phyloP scores from a whole-genome alignment of 495 filamentous ascomycete genomes.

The Bryoglossum gracile region DNA sequence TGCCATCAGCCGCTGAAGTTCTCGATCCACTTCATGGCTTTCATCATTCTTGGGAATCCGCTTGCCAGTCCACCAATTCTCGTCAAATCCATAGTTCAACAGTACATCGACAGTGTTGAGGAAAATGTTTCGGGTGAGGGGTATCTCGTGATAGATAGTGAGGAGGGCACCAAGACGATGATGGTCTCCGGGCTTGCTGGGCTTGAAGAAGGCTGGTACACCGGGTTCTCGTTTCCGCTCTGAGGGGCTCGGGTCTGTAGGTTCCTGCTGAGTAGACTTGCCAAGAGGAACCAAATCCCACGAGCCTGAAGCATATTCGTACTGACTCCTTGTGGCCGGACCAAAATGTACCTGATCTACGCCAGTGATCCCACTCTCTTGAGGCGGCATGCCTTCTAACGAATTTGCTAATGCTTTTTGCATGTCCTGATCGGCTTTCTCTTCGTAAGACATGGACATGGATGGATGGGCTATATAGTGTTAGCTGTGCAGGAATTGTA shows the following conservation, averaged over 20 bases:
- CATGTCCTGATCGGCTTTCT: constrained; percentile 51
- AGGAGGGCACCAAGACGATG: constrained; percentile 61
- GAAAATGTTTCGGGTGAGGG: constrained; percentile 68
- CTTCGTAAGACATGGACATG: constrained; percentile 39
- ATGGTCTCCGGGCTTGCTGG: constrained; percentile 36
- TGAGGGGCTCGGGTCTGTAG: constrained; percentile 51
- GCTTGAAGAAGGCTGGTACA: constrained; percentile 66
- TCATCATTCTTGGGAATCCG: constrained; percentile 46
- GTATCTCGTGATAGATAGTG: constrained; percentile 78
- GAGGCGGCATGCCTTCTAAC: constrained; percentile 32
- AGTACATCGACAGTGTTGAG: constrained; percentile 45
- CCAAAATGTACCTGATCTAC: constrained; percentile 46
- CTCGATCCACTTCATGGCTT: constrained; percentile 39
- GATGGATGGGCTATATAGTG: constrained; percentile 32
- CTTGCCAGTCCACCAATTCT: constrained; percentile 82
- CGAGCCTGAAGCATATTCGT: constrained; percentile 66
- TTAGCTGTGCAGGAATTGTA: constrained; percentile 16
- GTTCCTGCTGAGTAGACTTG: constrained; percentile 48
- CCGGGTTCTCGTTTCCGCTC: constrained; percentile 51
- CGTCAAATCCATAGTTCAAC: constrained; percentile 44
- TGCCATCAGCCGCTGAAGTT: constrained; percentile 75
- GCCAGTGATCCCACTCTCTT: constrained; percentile 38
- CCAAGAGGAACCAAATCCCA: constrained; percentile 67
- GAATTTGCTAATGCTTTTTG: constrained; percentile 37
- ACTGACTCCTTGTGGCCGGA: constrained; percentile 63